Conservation (phyloP, 306 rosid species). For the Astragalus membranaceus region DNA sequence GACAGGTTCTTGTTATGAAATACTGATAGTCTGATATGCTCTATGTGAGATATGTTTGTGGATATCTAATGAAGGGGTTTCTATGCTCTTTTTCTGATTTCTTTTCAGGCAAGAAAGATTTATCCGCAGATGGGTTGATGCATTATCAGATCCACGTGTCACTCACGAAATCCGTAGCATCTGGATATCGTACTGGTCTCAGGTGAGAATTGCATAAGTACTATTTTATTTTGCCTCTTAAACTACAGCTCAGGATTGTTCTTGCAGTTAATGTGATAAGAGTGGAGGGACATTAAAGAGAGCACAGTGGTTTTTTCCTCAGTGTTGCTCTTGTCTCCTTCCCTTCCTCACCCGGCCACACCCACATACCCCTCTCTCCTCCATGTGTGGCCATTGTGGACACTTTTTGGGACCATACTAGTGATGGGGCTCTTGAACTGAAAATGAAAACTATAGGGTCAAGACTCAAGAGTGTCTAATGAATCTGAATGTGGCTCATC, state of each 20-base stretch:
- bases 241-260: neutral
- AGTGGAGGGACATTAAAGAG: neutral
- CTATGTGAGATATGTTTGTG: neutral
- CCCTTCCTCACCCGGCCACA: neutral
- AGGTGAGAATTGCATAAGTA: constrained; percentile 36
- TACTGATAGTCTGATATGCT: neutral
- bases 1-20: constrained; percentile 48
- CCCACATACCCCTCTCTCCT: neutral
- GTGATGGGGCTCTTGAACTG: neutral
- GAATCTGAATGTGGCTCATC: constrained; percentile 14
- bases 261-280: neutral
- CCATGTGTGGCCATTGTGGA: neutral
- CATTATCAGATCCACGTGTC: constrained; percentile 58
- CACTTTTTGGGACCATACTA: neutral
- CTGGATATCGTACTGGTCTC: constrained; percentile 81
- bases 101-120: constrained; percentile 70
- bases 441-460: neutral
- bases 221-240: neutral
- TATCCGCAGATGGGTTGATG: constrained; percentile 53
- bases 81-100: neutral
- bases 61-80: neutral
- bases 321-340: neutral
- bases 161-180: constrained; percentile 81
- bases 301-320: neutral
- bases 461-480: neutral